Evolutionary conservation across 306 rosid genomes (phyloP), one percentile per base, ranked within the genome.

Genomic region (Potentilla sterilis): DNA sequence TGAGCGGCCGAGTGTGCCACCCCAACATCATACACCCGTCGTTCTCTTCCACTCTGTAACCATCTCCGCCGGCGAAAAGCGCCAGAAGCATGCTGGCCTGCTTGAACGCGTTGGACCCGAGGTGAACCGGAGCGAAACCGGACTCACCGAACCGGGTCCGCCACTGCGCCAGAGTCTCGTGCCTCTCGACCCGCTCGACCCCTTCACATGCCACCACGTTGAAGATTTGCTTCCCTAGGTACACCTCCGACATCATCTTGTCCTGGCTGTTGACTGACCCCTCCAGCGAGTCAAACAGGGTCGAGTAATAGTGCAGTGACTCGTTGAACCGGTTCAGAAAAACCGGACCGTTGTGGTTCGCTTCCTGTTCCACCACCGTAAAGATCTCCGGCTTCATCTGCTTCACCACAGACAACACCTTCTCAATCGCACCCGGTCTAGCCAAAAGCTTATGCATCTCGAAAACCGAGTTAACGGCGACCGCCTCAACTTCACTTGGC

Each of bases 181-280:
- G 99, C 9, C 99, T 66, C 78, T 95, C 99, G 7, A 95, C 88
- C 41, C 99, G 89, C 76, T 95, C 97, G n/a, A 35, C 21, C 0
- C 98, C 99, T 57, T 95, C 98, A 18, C 96, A 85, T 0, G 99
- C 91, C 69, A 95, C 97, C 65, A 95, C 89, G 85, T 95, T 92
- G 59, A 88, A 91, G 70, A 95, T 95, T 80, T 95, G 99, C 66
- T 88, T 90, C 68, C 99, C 99, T 0, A 95, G 28, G 21, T 92
- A 95, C n/a, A 89, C 80, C 85, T 95, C 99, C 18, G 98, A 78
- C 97, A 95, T 85, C 7, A 81, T 73, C 81, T 89, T 89, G n/a
- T 92, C 96, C 57, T 88, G 82, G 15, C 72, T 57, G 76, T 84
- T 83, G 3, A 75, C 88, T 43, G 96, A 89, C 0, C 98, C 91